These are phyloP conservation scores for Niveomyces coronatus DNA, from an alignment of 2,329 filamentous ascomycete species.

Conservation along the genomic window DNA sequence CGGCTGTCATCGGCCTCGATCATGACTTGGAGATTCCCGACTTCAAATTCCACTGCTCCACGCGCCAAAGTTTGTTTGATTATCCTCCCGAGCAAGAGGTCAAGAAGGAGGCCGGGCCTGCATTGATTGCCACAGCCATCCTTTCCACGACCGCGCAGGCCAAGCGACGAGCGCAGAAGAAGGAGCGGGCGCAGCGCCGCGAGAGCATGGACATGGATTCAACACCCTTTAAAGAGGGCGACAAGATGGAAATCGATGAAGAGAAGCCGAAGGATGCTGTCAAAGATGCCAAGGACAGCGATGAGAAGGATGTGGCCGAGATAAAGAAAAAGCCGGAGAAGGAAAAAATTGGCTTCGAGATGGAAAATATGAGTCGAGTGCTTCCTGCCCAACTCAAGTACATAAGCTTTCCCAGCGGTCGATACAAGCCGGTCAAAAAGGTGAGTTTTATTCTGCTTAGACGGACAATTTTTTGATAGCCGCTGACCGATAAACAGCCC, in stretches of 20 bases:
- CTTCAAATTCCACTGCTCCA: conserved; percentile 94
- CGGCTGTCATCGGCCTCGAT: conserved; percentile 88
- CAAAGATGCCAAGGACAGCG: conserved; percentile 53
- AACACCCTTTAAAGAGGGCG: conserved; percentile 49
- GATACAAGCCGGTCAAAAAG: conserved; percentile 87
- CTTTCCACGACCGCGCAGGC: conserved; percentile 95
- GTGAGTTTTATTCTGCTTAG: conserved; percentile 35
- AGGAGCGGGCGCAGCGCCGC: conserved; percentile 77
- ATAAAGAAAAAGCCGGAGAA: conserved; percentile 86
- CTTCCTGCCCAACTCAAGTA: conserved; percentile 90
- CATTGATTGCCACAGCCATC: conserved; percentile 90
- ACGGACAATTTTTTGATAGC: not conserved
- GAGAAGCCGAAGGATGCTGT: conserved; percentile 45
- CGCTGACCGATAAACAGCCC: conserved; percentile 49
- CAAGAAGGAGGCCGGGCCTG: conserved; percentile 86
- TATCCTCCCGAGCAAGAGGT: conserved; percentile 95
- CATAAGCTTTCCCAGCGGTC: conserved; percentile 79
- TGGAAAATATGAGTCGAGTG: conserved; percentile 95
- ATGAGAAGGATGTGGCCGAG: conserved; percentile 45
- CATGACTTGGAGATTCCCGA: conserved; percentile 86
- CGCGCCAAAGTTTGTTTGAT: conserved; percentile 89
- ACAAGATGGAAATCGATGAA: conserved; percentile 84
- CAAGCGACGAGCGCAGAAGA: conserved; percentile 86
- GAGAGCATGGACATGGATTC: conserved; percentile 95
- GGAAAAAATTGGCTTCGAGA: conserved; percentile 92